A percentile compares a stretch with the other conserved stretches of the same genome.
phyloP scores from a whole-genome alignment of 129 eudicot species.

The Erigeron canadensis region DNA sequence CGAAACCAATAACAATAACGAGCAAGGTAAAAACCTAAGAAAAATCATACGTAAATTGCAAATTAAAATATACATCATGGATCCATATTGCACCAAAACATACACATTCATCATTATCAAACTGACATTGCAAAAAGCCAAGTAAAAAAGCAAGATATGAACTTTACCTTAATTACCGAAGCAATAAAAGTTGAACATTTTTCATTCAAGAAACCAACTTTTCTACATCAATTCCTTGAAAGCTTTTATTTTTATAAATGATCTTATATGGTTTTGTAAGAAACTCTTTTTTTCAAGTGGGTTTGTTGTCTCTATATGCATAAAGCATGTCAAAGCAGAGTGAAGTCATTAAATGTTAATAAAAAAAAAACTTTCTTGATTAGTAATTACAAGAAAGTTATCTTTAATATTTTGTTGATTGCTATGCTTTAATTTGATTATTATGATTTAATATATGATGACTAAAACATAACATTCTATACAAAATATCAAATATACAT shows the following conservation, averaged over 20 bases:
- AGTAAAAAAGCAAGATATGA: constrained; percentile 19
- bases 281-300: constrained; percentile 10
- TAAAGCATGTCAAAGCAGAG: not conserved
- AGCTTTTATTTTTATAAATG: constrained; percentile 13
- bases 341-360: too few species aligned
- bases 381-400: too few species aligned
- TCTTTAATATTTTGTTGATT: too few species aligned
- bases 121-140: constrained; percentile 11
- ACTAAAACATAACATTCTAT: too few species aligned
- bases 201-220: constrained; percentile 24
- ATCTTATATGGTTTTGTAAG: not conserved
- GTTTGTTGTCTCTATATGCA: constrained; percentile 10
- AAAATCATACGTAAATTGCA: constrained; percentile 21
- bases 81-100: not conserved
- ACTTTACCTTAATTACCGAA: constrained; percentile 28
- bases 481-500: too few species aligned
- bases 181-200: constrained; percentile 6
- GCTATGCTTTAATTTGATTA: too few species aligned
- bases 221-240: constrained; percentile 21
- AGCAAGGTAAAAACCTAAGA: constrained; percentile 10
- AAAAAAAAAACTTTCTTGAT: too few species aligned
- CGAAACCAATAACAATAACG: too few species aligned
- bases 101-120: constrained; percentile 14
- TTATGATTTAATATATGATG: too few species aligned
- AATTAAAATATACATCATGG: not conserved